Base-by-base conservation (phyloP, 495 filamentous ascomycete genomes). In the Chaetomidium leptoderma region DNA sequence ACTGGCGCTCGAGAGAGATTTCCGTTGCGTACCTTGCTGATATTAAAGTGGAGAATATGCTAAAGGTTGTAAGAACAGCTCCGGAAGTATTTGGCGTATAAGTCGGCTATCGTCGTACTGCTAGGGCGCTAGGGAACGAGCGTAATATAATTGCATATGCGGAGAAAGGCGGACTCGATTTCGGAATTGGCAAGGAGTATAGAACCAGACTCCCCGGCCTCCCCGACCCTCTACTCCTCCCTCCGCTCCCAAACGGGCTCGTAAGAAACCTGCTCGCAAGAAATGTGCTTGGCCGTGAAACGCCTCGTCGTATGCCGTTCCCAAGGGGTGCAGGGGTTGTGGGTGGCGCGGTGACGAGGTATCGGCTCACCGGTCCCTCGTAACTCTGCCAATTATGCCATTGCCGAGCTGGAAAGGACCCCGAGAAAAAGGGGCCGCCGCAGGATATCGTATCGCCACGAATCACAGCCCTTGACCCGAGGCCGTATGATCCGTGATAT, bases 91-190 rank as follows among this genome's bases (percentile, higher is more conserved):
- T 57, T 60, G 53, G 46, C 40, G 53, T 60, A 39, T n/a, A 57
- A 50, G 57, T 24, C 33, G 37, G 57, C 42, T 16, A 60, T 60
- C 53, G 46, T 53, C 51, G 47, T 17, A 60, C 47, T 63, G 23
- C 44, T 63, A n/a, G 45, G 21, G 45, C 30, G 27, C 42, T 17
- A 23, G 47, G 53, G 53, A 53, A 60, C 61, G 61, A 60, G 47
- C 51, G 32, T 13, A 57, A 63, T 63, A 63, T 63, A 63, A 46
- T 39, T 56, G 21, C 45, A 27, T 59, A 26, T 39, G 50, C 61
- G 56, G 53, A 44, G 44, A 63, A 59, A 53, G 61, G 52, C 43
- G 29, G 61, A 52, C 61, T 51, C 47, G 56, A 59, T 42, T 8
- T 32, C 52, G 40, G 61, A 35, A 59, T 52, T 30, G 51, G 51